A percentile compares a stretch with the other conserved stretches of the same genome.
phyloP scores from a whole-genome alignment of 2,329 filamentous ascomycete species.

The Cladosporium sp. region DNA sequence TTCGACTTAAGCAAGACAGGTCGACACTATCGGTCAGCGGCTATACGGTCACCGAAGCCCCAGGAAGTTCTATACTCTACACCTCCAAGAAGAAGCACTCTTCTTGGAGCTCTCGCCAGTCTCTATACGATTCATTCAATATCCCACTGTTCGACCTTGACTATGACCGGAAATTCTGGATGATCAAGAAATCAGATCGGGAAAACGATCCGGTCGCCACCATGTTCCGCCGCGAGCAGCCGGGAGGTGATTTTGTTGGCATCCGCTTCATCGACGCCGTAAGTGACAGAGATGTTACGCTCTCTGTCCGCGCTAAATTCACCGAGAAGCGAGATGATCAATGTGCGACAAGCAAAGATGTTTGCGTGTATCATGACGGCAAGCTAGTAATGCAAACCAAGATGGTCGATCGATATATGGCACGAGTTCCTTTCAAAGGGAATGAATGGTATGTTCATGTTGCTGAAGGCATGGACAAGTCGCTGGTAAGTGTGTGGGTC shows the following conservation, averaged over 20 bases:
- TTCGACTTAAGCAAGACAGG: neutral
- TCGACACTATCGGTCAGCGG: neutral
- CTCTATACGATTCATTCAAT: neutral
- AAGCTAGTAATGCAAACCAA: neutral
- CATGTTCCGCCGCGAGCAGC: neutral
- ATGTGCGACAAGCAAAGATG: constrained; percentile 1
- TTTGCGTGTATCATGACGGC: neutral
- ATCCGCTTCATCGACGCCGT: neutral
- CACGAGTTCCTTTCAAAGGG: constrained; percentile 3
- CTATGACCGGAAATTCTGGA: neutral
- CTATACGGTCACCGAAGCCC: constrained; percentile 3
- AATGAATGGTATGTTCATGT: constrained; percentile 8
- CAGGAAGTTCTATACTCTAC: neutral
- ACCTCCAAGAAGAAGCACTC: neutral
- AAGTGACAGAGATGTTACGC: neutral
- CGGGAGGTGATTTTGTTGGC: neutral
- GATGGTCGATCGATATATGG: neutral
- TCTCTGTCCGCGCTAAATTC: neutral
- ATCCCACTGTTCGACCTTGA: neutral
- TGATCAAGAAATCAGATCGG: neutral
- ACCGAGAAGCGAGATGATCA: neutral
- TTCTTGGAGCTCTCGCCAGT: neutral
- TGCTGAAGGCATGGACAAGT: neutral
- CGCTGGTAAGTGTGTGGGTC: neutral
- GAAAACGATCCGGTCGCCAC: neutral